Evolutionary conservation across 2,329 filamentous ascomycete genomes (phyloP), one percentile per base, ranked within the genome.

Genomic region (Penicillium brevicompactum): DNA sequence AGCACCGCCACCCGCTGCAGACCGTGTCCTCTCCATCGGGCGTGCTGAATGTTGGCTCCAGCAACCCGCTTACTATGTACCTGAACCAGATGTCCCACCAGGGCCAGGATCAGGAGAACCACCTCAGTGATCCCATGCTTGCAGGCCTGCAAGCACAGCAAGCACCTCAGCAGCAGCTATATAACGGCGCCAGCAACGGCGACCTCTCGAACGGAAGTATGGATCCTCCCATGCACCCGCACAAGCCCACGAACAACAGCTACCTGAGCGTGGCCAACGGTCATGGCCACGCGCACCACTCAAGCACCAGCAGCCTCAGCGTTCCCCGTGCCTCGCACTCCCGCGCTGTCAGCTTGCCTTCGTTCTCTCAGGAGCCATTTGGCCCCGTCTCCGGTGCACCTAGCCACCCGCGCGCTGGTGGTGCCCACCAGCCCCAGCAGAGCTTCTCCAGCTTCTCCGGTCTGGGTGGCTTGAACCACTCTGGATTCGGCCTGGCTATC

Each of bases 1-100:
- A 83, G 76, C 68, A 83, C 79, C 61, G 86, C 77, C 57, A 86
- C 78, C 76, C 86, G 67, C 75, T 88, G 68, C 76, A 87, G 62
- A 70, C 67, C 6, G 64, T 74, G 11, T 68, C 72, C 5, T 88
- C 86, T 22, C 84, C 89, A 1, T 88, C 88, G 2, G 84, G 86
- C 18, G 84, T 96, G 55, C 85, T 96, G 73, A 94, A 92, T 73
- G 86, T 85, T 49, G 88, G 86, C 51, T 81, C 82, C 68, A 93
- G 86, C 79, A 97, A 97, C 74, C 93, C 93, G 0, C 76, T 97
- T 72, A 96, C 92, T 22, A 87, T 97, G 85, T 97, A 97, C 72
- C 83, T 97, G 56, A 93, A 87, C 74, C 91, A 95, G 69, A 85
- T 93, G 65, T 79, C 73, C 55, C 78, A 76, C 64, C 76, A 73